Base-by-base conservation (phyloP, 805 yeast species). In the Nakazawaea pomicola region DNA sequence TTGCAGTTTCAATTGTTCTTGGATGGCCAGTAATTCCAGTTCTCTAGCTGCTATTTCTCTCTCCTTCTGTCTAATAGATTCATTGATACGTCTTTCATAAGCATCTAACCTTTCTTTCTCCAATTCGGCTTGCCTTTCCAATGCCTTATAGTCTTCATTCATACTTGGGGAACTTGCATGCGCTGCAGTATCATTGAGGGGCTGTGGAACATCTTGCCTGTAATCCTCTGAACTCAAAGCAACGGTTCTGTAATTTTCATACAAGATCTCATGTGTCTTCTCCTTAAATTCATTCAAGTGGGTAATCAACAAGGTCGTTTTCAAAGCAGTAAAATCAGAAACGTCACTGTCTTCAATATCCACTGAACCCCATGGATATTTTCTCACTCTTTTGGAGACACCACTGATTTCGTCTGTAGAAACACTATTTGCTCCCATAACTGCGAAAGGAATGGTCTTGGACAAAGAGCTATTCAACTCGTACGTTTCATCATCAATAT, bases 231-330 rank as follows among this genome's bases (percentile, higher is more conserved):
- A 29, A 18, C 47, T 47, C 48, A 85, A 72, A 14, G 90, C 89
- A 55, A 80, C 88, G 8, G 96, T 85, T 72, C 97, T 81, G 64
- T 89, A 89, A 40, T 80, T 81, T 61, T 89, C 97, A 61, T 89
- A 89, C 48, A 89, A 67, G 30, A 80, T 74, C 58, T 88, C 95
- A 58, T 85, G 95, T 6, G 97, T 89, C 54, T 76, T 72, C 53
- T 89, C 96, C 64, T 87, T 87, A 61, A 89, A 78, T 57, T 89
- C 96, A 57, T 81, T 81, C 61, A 89, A 72, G 63, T 88, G 96
- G 14, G 93, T 80, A 53, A 85, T 83, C 54, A 89, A 73, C 45
- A 89, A 66, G 4, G 89, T 77, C 54, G 86, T 87, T 59, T 89
- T 80, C 60, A 89, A 70, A 31, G 84, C 74, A 33, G 86, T 76